Conservation (phyloP, 352 stramenopile species). For the Globisporangium nodosum region DNA sequence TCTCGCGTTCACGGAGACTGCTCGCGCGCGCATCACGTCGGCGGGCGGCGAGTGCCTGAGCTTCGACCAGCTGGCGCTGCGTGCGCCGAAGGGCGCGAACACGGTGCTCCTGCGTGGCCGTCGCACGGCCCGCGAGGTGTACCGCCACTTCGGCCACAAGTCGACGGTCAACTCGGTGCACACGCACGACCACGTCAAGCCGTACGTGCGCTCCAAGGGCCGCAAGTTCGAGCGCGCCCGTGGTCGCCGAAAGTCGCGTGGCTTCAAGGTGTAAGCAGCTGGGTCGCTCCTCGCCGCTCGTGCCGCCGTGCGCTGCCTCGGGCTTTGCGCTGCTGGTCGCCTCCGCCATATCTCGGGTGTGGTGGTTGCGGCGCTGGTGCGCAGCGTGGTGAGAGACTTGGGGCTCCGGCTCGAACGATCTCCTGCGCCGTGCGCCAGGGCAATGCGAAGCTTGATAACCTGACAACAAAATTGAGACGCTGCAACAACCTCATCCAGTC, state of each 20-base stretch:
- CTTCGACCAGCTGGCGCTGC: slow-evolving; percentile 99
- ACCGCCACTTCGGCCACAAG: slow-evolving; percentile 98
- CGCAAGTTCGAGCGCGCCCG: slow-evolving; percentile 99
- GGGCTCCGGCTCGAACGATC: not conserved
- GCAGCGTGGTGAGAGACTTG: slow-evolving; percentile 3
- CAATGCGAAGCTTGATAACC: slow-evolving; percentile 27
- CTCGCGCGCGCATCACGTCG: slow-evolving; percentile 96
- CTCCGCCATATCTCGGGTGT: slow-evolving; percentile 4
- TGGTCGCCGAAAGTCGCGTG: slow-evolving; percentile 97
- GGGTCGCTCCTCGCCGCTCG: slow-evolving; percentile 4
- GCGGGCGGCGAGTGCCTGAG: slow-evolving; percentile 98
- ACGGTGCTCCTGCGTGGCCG: slow-evolving; percentile 98
- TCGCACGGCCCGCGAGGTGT: slow-evolving; percentile 95
- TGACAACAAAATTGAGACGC: slow-evolving; percentile 84
- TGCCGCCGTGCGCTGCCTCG: slow-evolving; percentile 1
- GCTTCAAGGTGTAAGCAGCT: slow-evolving; percentile 98
- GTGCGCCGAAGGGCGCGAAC: slow-evolving; percentile 96
- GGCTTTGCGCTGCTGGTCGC: not conserved
- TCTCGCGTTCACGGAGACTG: slow-evolving; percentile 97
- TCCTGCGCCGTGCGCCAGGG: not conserved
- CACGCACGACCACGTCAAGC: slow-evolving; percentile 98
- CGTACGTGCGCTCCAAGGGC: slow-evolving; percentile 98
- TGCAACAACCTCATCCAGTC: slow-evolving; percentile 38
- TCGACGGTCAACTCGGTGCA: slow-evolving; percentile 96
- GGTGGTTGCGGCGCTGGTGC: slow-evolving; percentile 2